A percentile compares a stretch with the other conserved stretches of the same genome.
Evolutionary conservation across 495 filamentous ascomycete species (phyloP).

Genomic region (Chaetomium tenue): DNA sequence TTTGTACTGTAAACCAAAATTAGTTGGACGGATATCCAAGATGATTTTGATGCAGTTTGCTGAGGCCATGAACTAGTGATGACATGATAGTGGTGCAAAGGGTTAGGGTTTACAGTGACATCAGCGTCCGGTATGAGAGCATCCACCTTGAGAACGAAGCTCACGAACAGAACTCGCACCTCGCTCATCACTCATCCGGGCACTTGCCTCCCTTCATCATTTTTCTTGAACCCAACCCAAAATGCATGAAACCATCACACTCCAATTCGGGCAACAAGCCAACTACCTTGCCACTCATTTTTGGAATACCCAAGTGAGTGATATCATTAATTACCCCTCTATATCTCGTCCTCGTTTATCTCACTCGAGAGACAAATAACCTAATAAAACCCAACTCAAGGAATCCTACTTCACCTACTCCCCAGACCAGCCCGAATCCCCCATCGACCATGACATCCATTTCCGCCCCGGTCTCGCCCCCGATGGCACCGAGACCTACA

Average conservation of each 20-base stretch:
- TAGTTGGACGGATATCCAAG: neutral
- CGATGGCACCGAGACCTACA: constrained; percentile 84
- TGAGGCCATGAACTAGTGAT: too few species aligned
- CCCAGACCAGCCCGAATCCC: constrained; percentile 57
- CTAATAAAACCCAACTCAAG: constrained; percentile 40
- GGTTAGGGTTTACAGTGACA: constrained; percentile 17
- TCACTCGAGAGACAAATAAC: neutral
- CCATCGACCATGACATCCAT: constrained; percentile 86
- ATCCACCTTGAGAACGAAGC: neutral
- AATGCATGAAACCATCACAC: constrained; percentile 95
- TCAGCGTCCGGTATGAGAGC: neutral
- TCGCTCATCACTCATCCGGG: constrained; percentile 15
- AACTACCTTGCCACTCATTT: constrained; percentile 98
- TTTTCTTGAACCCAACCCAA: neutral
- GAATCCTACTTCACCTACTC: constrained; percentile 98
- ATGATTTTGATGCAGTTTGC: neutral
- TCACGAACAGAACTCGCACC: constrained; percentile 11
- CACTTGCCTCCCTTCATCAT: neutral
- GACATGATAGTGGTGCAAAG: neutral
- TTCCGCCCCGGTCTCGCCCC: constrained; percentile 84
- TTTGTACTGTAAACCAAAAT: constrained; percentile 1
- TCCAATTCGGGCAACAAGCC: constrained; percentile 87
- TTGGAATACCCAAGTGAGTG: constrained; percentile 79
- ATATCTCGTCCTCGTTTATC: constrained; percentile 10
- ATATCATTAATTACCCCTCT: constrained; percentile 5